Conservation (phyloP, 768 basidiomycete genomes). For the Trametes sanguinea region DNA sequence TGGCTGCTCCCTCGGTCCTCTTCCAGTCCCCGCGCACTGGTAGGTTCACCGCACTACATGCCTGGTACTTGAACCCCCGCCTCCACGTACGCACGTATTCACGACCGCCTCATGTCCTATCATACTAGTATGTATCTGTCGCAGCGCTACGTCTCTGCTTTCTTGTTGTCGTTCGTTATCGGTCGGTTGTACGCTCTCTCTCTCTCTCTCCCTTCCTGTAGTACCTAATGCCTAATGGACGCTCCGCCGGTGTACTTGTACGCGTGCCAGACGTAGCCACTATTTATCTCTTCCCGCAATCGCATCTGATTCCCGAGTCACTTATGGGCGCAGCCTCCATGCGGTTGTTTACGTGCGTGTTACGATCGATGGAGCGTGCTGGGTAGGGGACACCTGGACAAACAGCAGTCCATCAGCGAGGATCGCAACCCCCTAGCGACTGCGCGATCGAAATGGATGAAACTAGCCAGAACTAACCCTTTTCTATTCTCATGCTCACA, state of each 20-base stretch:
- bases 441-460: too few relatives aligned
- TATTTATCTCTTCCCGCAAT: neutral
- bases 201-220: neutral
- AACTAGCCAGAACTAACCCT: too few relatives aligned
- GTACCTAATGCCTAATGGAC: neutral
- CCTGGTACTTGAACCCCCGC: neutral
- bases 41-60: neutral
- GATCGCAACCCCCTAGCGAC: too few relatives aligned
- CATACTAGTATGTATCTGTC: neutral
- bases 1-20: too few relatives aligned
- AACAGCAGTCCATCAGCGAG: too few relatives aligned
- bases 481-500: neutral
- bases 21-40: neutral
- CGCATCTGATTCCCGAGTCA: too few relatives aligned
- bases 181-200: neutral
- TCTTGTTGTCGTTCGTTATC: neutral
- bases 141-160: neutral
- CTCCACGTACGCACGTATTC: neutral
- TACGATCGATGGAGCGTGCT: neutral
- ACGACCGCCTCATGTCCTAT: neutral
- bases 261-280: neutral
- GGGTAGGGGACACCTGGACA: too few relatives aligned
- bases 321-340: neutral
- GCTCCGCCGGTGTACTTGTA: neutral
- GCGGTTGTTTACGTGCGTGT: neutral